Base-by-base conservation (phyloP, 352 stramenopile genomes). In the Globisporangium parvum region DNA sequence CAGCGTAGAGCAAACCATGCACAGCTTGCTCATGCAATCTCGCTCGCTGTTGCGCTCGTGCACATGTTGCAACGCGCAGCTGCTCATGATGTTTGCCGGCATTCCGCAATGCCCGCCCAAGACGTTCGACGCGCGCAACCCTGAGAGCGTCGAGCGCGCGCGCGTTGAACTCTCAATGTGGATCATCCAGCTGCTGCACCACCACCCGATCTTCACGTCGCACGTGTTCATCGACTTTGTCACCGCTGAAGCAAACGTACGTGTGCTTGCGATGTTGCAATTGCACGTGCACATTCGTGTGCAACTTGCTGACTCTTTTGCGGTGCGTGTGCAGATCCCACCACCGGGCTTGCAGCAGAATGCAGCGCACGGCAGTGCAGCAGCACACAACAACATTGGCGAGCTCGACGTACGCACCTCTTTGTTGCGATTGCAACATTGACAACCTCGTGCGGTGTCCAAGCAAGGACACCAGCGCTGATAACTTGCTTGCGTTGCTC, bases 161-260 rank as follows among this genome's bases (percentile, higher is more conserved):
- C 79, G 80, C 33, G 69, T 82, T 45, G 83, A 91, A 35, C 57
- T 93, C 53, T 80, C 67, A 26, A 86, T 89, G 70, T 93, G 83
- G 83, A 67, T 93, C 41, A 80, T 87, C 70, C 81, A 91, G 60
- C 66, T 93, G 14, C 63, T 91, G 49, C 77, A 86, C 53, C 79
- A 93, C 64, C 65, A 79, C 48, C 74, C 83, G n/a, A 78, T 93
- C 57, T 87, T 80, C 60, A 79, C 88, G 67, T 93, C 80, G 48
- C 83, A 90, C 53, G 77, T 87, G 5, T 91, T 93, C 55, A 66
- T 91, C 41, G 80, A 93, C 49, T 93, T 93, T 61, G 69, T 91
- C 46, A 89, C 73, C 53, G 68, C 68, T 21, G 83, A 93, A 46
- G 83, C 83, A 62, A 93, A 93, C 28, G 75, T 87, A 56, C 50